Conservation (phyloP, 2,329 filamentous ascomycete genomes). For the Pseudohalonectria lignicola region DNA sequence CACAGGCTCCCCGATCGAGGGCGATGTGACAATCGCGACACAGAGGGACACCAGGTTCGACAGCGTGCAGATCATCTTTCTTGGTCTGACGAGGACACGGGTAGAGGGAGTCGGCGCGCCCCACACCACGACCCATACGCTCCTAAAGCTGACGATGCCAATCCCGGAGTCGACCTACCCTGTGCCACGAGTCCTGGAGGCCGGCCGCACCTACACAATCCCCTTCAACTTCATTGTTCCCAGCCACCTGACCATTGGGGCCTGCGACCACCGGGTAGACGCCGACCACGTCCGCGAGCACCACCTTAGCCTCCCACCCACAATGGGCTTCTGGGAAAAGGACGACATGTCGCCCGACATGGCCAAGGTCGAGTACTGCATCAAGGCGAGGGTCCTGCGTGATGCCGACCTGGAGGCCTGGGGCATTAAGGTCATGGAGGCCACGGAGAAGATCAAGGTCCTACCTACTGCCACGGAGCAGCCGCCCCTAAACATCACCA, state of each 20-base stretch:
- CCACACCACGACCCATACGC: constrained; percentile 36
- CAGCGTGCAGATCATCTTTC: constrained; percentile 38
- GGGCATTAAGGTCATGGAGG: constrained; percentile 15
- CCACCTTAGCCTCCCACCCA: constrained; percentile 42
- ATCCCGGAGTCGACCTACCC: constrained; percentile 36
- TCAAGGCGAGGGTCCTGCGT: constrained; percentile 33
- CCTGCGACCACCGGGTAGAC: constrained; percentile 39
- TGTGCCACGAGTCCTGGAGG: constrained; percentile 31
- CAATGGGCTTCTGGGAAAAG: constrained; percentile 36
- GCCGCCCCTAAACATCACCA: constrained; percentile 36
- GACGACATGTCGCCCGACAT: constrained; percentile 45
- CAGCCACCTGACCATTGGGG: constrained; percentile 43
- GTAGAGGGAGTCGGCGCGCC: constrained; percentile 39
- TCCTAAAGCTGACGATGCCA: constrained; percentile 46
- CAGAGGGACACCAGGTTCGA: constrained; percentile 36
- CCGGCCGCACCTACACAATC: constrained; percentile 34
- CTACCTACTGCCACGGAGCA: constrained; percentile 38
- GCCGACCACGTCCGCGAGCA: constrained; percentile 35
- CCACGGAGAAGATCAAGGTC: constrained; percentile 31
- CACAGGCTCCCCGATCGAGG: constrained; percentile 38
- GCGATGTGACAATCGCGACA: constrained; percentile 34
- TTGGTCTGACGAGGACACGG: constrained; percentile 37
- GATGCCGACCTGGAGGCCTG: constrained; percentile 6
- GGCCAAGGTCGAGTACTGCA: constrained; percentile 39
- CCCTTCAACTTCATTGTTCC: constrained; percentile 52